Conservation (phyloP, 2,329 filamentous ascomycete species). For the Neurospora crassa region DNA sequence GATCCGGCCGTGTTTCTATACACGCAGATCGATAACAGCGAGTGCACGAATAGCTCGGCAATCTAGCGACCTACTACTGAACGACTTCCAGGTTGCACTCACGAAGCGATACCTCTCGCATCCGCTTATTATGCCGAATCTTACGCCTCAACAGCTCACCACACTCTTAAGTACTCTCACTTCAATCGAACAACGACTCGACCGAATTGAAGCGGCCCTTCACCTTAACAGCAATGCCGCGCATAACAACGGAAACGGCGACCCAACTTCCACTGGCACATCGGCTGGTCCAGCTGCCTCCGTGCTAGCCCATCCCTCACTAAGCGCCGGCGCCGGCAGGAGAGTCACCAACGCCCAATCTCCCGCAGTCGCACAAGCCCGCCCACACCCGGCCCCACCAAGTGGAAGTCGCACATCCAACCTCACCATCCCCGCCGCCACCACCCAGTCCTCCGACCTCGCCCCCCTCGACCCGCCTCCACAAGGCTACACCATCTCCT, state of each 20-base stretch:
- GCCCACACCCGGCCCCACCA: not conserved
- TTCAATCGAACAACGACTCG: slow-evolving; percentile 23
- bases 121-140: not conserved
- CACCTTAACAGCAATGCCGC: slow-evolving; percentile 4
- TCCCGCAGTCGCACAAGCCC: not conserved
- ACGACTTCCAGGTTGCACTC: not conserved
- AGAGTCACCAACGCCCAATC: not conserved
- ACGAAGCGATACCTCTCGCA: not conserved
- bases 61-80: not conserved
- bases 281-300: not conserved
- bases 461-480: slow-evolving; percentile 24
- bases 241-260: not conserved
- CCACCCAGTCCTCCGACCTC: slow-evolving; percentile 5
- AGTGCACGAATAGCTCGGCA: not conserved
- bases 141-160: slow-evolving; percentile 13
- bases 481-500: slow-evolving; percentile 24
- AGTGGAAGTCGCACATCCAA: slow-evolving; percentile 2
- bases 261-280: not conserved
- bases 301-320: not conserved
- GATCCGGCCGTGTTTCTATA: not conserved
- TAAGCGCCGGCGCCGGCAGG: not conserved
- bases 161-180: slow-evolving; percentile 20
- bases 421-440: slow-evolving; percentile 3
- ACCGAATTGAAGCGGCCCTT: slow-evolving; percentile 20
- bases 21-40: not conserved